A percentile compares a stretch with the other conserved stretches of the same genome.
phyloP scores from a whole-genome alignment of 495 filamentous ascomycete species.

The Xylaria cubensis region DNA sequence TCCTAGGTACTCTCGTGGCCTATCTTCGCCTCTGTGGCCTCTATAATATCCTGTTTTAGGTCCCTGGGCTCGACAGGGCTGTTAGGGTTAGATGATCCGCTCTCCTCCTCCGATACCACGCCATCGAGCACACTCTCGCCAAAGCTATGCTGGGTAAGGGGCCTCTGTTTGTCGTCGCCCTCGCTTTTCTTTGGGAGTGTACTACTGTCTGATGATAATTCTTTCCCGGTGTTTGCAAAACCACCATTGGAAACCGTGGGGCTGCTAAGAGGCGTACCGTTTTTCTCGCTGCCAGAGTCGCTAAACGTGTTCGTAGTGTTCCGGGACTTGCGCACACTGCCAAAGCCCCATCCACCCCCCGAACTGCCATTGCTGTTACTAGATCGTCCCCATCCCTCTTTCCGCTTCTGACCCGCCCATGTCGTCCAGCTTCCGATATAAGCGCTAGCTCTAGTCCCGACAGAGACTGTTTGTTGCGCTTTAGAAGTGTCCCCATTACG shows the following conservation, averaged over 20 bases:
- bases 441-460: slow-evolving; percentile 76
- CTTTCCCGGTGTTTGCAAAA: slow-evolving; percentile 36
- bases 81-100: slow-evolving; percentile 39
- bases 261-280: slow-evolving; percentile 40
- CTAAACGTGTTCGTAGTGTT: slow-evolving; percentile 19
- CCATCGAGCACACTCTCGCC: slow-evolving; percentile 51
- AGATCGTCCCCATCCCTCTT: slow-evolving; percentile 61
- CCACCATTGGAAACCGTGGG: slow-evolving; percentile 34
- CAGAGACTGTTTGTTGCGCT: slow-evolving; percentile 71
- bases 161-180: slow-evolving; percentile 32
- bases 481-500: slow-evolving; percentile 64
- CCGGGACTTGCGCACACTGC: slow-evolving; percentile 38
- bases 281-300: slow-evolving; percentile 45
- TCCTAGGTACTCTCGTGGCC: neutral
- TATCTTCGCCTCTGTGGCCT: neutral
- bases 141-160: slow-evolving; percentile 47
- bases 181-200: slow-evolving; percentile 33
- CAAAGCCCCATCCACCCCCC: slow-evolving; percentile 47
- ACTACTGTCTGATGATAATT: slow-evolving; percentile 33
- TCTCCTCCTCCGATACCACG: slow-evolving; percentile 38
- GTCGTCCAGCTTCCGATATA: slow-evolving; percentile 94
- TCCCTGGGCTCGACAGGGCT: slow-evolving; percentile 30
- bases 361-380: slow-evolving; percentile 32
- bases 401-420: slow-evolving; percentile 91
- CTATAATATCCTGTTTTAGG: neutral